Conservation (phyloP, 2,329 filamentous ascomycete species). For the Aspergillus nomiae region DNA sequence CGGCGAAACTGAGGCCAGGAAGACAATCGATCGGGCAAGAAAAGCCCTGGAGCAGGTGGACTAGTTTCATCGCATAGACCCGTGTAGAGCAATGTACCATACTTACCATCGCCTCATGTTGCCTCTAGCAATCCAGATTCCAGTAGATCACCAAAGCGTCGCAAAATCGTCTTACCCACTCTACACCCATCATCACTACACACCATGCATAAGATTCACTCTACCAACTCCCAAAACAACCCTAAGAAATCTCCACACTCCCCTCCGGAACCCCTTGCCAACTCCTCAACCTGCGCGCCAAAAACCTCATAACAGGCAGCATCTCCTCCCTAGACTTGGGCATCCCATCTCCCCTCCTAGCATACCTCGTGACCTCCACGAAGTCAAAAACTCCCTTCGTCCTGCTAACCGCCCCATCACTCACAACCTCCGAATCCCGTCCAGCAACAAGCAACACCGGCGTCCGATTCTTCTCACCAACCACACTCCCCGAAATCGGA, state of each 20-base stretch:
- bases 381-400: slow-evolving; percentile 67
- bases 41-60: slow-evolving; percentile 47
- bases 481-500: slow-evolving; percentile 35
- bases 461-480: slow-evolving; percentile 38
- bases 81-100: slow-evolving; percentile 13
- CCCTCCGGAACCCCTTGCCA: slow-evolving; percentile 49
- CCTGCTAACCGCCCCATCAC: slow-evolving; percentile 63
- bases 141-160: neutral
- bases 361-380: slow-evolving; percentile 70
- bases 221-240: neutral
- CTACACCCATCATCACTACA: neutral
- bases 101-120: neutral
- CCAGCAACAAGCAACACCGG: slow-evolving; percentile 47
- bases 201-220: neutral
- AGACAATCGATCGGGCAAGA: slow-evolving; percentile 49
- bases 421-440: slow-evolving; percentile 53
- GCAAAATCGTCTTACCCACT: neutral
- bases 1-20: slow-evolving; percentile 44
- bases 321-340: slow-evolving; percentile 82
- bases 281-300: slow-evolving; percentile 46
- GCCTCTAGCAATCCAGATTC: neutral
- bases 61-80: slow-evolving; percentile 5
- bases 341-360: slow-evolving; percentile 74
- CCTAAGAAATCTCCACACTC: slow-evolving; percentile 43
- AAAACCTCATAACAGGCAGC: slow-evolving; percentile 84